Evolutionary conservation across 768 basidiomycete species (phyloP), one percentile per base, ranked within the genome.

Genomic region (Suillus tomentosus): DNA sequence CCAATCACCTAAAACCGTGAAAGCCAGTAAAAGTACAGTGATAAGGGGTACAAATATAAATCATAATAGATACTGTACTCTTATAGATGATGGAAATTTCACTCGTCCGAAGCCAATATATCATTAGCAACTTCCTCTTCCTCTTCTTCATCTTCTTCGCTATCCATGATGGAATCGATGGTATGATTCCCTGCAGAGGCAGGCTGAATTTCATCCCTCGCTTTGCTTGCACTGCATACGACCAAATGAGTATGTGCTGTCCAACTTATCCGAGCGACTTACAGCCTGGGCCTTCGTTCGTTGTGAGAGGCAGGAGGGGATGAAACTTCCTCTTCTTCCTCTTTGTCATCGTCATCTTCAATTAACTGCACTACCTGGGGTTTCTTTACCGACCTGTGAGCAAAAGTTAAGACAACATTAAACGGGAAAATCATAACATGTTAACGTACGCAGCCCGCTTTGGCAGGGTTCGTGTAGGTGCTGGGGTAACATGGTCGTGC

Each of bases 361-460:
- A 64, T 62, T 8, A 73, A 54, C 15, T 71, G 68, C 22, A 77
- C 71, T 42, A 74, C 69, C 14, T 68, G 62, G 19, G 72, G 71
- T 64, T 80, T 82, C 68, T 79, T 83, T 8, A 68, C 72, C 47
- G 82, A 79, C 36, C 82, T 85, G 34, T 17, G 62, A 5, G 22
- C 11, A 8, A 24, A 27, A 31, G 61, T 27, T 19, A 47, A 60
- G 9, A 61, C 40, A 9, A 58, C 17, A 22, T 53, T 11, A 43
- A 9, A 27, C 6, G 27, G 34, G 15, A 36, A 17, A 39, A 22
- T 37, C 40, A 45, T 54, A 51, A 53, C 42, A 9, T n/a, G 53
- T 24, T 54, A 15, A 76, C 87, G 67, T 76, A 89, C 88, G 81
- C 87, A 47, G 84, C 80, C 68, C 88, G 79, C 71, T 81, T 84